Percentiles rank a stretch among this genome's conserved stretches.
Evolutionary conservation across 176 grass and related monocot species (phyloP).

Genomic region (Cenchrus purpureus): DNA sequence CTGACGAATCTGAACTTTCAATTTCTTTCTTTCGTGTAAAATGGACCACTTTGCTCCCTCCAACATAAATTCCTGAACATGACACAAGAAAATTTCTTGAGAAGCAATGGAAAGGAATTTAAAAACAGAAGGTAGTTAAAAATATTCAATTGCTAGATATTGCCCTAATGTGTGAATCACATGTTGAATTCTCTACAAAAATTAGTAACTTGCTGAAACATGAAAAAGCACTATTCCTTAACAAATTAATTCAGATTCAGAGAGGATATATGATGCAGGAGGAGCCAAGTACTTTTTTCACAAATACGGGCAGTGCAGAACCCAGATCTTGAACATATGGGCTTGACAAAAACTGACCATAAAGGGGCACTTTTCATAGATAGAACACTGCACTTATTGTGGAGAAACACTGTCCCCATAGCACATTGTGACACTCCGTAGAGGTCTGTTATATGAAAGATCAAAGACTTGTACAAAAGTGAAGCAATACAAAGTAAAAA

Average conservation of each 20-base stretch:
- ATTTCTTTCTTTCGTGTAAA: constrained; percentile 92
- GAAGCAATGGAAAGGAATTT: not conserved
- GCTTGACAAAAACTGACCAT: constrained; percentile 12
- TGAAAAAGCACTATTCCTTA: not conserved
- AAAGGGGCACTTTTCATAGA: constrained; percentile 31
- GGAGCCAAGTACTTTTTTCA: not conserved
- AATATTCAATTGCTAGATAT: not conserved
- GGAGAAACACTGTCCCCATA: not conserved
- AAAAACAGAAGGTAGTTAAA: not conserved
- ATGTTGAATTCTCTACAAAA: not conserved
- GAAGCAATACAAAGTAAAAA: not conserved
- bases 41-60: constrained; percentile 96
- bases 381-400: not conserved
- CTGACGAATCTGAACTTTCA: constrained; percentile 56
- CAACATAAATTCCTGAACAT: constrained; percentile 88
- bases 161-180: not conserved
- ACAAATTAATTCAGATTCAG: not conserved
- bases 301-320: constrained; percentile 31
- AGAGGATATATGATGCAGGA: not conserved
- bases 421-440: not conserved
- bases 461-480: not conserved
- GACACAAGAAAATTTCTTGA: constrained; percentile 10
- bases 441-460: constrained; percentile 1
- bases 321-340: constrained; percentile 17
- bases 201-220: not conserved